Conservation (phyloP, 495 filamentous ascomycete genomes). For the Cladorrhinum samala region DNA sequence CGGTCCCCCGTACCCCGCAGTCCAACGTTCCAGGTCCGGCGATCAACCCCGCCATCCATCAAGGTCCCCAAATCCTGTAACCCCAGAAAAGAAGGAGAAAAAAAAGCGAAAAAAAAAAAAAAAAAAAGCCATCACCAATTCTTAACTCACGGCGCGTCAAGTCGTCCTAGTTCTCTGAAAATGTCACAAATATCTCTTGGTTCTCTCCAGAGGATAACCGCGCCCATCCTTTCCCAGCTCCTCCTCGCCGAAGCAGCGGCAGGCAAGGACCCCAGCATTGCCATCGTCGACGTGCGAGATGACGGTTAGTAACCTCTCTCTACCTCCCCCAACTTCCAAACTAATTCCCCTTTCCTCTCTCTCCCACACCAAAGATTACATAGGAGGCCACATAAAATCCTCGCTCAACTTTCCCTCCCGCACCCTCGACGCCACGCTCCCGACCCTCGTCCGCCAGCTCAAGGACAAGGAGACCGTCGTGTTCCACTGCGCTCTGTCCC, state of each 20-base stretch:
- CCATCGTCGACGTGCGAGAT: constrained; percentile 86
- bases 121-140: constrained; percentile 1
- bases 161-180: not conserved
- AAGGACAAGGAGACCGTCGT: constrained; percentile 75
- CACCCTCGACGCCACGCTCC: constrained; percentile 66
- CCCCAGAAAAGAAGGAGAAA: no score
- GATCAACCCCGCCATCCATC: not conserved
- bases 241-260: constrained; percentile 31
- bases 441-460: constrained; percentile 74
- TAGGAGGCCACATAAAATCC: constrained; percentile 83
- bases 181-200: constrained; percentile 42
- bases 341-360: not conserved
- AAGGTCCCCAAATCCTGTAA: not conserved
- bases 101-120: no score
- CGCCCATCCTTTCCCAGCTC: constrained; percentile 53
- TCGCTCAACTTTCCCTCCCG: constrained; percentile 70
- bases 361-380: constrained; percentile 67
- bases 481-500: constrained; percentile 93
- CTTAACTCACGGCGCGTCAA: not conserved
- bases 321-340: not conserved
- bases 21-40: no score
- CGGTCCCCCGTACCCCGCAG: no score
- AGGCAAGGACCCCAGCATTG: constrained; percentile 40
- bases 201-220: constrained; percentile 58
- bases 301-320: constrained; percentile 45